Conservation (phyloP, 768 basidiomycete species). For the Tricholoma sp. region DNA sequence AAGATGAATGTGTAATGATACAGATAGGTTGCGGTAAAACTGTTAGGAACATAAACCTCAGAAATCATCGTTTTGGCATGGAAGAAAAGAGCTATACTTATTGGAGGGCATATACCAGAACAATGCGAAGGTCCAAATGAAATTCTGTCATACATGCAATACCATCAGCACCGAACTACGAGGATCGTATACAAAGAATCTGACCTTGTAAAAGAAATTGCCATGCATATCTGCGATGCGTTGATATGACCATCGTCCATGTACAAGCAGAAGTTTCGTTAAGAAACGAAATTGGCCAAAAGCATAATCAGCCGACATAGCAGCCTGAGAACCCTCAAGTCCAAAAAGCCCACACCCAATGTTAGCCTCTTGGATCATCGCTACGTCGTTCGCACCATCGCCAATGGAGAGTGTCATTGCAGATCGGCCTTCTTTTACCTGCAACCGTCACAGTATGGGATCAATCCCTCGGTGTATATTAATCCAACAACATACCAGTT, state of each 20-base stretch:
- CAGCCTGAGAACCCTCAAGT: conserved; percentile 94
- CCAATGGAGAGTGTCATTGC: conserved; percentile 98
- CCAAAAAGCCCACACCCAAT: conserved; percentile 93
- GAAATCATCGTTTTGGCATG: not conserved
- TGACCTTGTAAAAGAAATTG: conserved; percentile 97
- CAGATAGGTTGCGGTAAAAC: conserved; percentile 92
- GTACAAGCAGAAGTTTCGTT: conserved; percentile 86
- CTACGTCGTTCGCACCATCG: conserved; percentile 96
- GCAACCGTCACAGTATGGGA: conserved; percentile 8
- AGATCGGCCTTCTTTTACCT: conserved; percentile 94
- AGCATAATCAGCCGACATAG: conserved; percentile 98
- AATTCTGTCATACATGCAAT: conserved; percentile 55
- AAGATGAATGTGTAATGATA: conserved; percentile 94
- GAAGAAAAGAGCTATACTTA: conserved; percentile 41
- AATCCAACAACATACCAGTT: conserved; percentile 51
- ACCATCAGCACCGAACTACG: conserved; percentile 6
- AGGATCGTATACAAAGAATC: conserved; percentile 10
- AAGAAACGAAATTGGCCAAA: conserved; percentile 96
- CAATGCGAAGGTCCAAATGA: conserved; percentile 89
- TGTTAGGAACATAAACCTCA: conserved; percentile 25
- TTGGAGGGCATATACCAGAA: conserved; percentile 95
- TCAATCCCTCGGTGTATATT: not conserved
- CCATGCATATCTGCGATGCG: conserved; percentile 95
- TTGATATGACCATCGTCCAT: conserved; percentile 96
- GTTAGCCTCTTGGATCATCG: conserved; percentile 99